Conservation (phyloP, 2,329 filamentous ascomycete species). For the Botrytis porri region DNA sequence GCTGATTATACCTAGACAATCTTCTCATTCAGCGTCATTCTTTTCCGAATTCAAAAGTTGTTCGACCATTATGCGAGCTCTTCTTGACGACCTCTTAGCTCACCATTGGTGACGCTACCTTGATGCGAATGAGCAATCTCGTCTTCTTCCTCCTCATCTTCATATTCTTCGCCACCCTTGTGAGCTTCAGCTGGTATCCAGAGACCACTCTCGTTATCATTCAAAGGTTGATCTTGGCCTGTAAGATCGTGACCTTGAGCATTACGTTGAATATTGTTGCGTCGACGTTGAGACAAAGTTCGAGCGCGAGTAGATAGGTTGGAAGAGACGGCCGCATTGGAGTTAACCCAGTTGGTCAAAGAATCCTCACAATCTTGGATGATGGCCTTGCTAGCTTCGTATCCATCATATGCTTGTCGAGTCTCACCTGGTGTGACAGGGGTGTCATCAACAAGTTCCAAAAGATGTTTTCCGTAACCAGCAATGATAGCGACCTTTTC, state of each 20-base stretch:
- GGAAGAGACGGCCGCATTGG: slow-evolving; percentile 83
- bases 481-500: slow-evolving; percentile 98
- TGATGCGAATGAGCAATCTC: slow-evolving; percentile 53
- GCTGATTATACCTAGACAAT: slow-evolving; percentile 9
- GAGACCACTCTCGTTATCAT: slow-evolving; percentile 71
- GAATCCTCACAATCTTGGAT: slow-evolving; percentile 99
- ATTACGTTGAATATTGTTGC: slow-evolving; percentile 66
- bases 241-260: slow-evolving; percentile 78
- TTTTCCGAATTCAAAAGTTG: not conserved
- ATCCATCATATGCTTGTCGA: slow-evolving; percentile 91
- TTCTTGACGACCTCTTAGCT: slow-evolving; percentile 55
- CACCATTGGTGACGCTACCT: slow-evolving; percentile 54
- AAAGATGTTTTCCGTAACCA: slow-evolving; percentile 95
- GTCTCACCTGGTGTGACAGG: slow-evolving; percentile 97
- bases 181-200: slow-evolving; percentile 76
- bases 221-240: slow-evolving; percentile 73
- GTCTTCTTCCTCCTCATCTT: slow-evolving; percentile 64
- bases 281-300: slow-evolving; percentile 80
- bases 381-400: slow-evolving; percentile 97
- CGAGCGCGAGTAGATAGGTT: slow-evolving; percentile 85
- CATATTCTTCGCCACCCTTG: slow-evolving; percentile 55
- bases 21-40: slow-evolving; percentile 1
- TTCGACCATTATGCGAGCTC: slow-evolving; percentile 36
- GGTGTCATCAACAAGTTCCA: slow-evolving; percentile 93
- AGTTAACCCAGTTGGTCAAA: slow-evolving; percentile 92